Evolutionary conservation across 306 rosid species (phyloP).

Genomic region (Abrus pulchellus): DNA sequence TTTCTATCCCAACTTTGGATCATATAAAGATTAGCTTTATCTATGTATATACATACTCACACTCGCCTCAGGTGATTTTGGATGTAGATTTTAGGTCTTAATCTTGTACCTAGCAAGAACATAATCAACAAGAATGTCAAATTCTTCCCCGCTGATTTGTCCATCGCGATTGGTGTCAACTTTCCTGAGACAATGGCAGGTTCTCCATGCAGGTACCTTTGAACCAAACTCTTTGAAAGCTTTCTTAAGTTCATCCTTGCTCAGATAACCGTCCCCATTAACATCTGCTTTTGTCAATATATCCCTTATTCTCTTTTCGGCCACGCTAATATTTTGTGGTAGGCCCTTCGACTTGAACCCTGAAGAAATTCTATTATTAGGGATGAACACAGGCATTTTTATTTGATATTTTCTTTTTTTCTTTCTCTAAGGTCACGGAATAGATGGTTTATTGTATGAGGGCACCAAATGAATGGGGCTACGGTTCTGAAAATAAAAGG

Average conservation of each 20-base stretch:
- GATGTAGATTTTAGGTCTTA: background rate
- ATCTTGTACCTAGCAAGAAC: constrained; percentile 2
- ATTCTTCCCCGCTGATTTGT: background rate
- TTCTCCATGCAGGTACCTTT: constrained; percentile 8
- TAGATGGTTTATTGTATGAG: no score
- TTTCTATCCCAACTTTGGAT: background rate
- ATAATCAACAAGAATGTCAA: background rate
- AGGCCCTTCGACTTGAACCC: background rate
- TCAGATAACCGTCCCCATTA: constrained; percentile 29
- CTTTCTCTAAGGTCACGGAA: background rate
- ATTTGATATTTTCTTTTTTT: background rate
- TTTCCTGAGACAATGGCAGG: background rate
- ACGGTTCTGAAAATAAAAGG: background rate
- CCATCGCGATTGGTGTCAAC: background rate
- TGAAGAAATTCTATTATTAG: background rate
- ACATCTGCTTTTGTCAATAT: constrained; percentile 3
- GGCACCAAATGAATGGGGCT: background rate
- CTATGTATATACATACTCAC: background rate
- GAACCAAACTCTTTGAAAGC: constrained; percentile 37
- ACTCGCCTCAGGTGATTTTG: background rate
- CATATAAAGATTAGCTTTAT: background rate
- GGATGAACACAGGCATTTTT: constrained; percentile 29
- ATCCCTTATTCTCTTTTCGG: constrained; percentile 24
- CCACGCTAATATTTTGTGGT: background rate
- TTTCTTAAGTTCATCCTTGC: constrained; percentile 39